Conservation (phyloP, 2,329 filamentous ascomycete genomes). For the Furcasterigmium sp. region DNA sequence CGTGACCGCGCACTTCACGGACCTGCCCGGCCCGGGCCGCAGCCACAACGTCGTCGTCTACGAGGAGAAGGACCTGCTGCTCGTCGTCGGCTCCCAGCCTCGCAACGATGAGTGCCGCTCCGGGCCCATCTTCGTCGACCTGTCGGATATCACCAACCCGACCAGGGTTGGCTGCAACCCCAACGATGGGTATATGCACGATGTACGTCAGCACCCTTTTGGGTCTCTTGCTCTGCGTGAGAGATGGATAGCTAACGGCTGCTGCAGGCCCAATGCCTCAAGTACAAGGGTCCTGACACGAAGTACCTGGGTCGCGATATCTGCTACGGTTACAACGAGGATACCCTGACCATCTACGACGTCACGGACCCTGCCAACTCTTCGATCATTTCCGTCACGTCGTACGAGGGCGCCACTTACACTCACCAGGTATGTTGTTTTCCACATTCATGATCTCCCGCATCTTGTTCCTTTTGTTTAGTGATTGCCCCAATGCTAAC, state of each 20-base stretch:
- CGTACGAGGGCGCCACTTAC: slow-evolving; percentile 45
- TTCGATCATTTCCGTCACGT: slow-evolving; percentile 42
- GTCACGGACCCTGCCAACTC: slow-evolving; percentile 39
- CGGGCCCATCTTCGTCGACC: slow-evolving; percentile 49
- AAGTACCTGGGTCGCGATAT: slow-evolving; percentile 39
- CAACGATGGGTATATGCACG: slow-evolving; percentile 45
- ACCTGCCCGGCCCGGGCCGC: slow-evolving; percentile 16
- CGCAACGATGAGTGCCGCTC: slow-evolving; percentile 32
- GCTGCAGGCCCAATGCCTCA: slow-evolving; percentile 40
- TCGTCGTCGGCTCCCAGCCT: slow-evolving; percentile 32
- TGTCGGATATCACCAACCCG: slow-evolving; percentile 43
- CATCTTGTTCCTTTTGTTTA: neutral
- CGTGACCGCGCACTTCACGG: slow-evolving; percentile 22
- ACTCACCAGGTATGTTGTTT: slow-evolving; percentile 38
- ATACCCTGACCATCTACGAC: slow-evolving; percentile 44
- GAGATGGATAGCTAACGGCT: neutral
- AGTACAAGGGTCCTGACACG: slow-evolving; percentile 43
- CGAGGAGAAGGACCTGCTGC: slow-evolving; percentile 35
- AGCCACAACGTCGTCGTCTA: slow-evolving; percentile 44
- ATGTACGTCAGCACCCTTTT: slow-evolving; percentile 14
- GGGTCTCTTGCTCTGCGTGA: neutral
- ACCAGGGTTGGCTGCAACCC: slow-evolving; percentile 39
- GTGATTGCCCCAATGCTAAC: slow-evolving; percentile 12
- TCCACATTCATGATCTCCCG: neutral
- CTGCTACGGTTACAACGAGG: slow-evolving; percentile 49